Evolutionary conservation across 352 stramenopile genomes (phyloP).

Genomic region (Globisporangium emineosum): DNA sequence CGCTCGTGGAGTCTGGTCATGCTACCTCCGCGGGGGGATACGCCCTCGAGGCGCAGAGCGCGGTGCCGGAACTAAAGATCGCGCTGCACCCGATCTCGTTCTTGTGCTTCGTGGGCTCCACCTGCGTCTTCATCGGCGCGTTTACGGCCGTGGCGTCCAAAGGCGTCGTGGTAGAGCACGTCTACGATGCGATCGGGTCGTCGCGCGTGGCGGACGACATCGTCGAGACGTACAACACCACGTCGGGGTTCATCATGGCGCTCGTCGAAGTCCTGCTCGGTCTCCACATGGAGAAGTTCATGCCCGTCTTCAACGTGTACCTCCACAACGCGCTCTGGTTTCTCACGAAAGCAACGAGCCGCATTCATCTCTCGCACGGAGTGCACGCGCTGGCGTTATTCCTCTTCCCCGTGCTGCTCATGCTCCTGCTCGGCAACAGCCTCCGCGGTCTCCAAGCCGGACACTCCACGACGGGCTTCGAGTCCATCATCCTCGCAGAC

Average conservation of each 20-base stretch:
- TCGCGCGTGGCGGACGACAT: neutral
- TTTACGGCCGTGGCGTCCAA: neutral
- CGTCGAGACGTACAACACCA: neutral
- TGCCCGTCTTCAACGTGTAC: neutral
- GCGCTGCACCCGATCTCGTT: neutral
- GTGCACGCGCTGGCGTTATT: neutral
- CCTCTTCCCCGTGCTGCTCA: neutral
- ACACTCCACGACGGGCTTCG: neutral
- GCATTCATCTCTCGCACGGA: neutral
- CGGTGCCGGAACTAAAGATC: neutral
- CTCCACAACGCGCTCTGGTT: neutral
- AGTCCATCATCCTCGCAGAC: neutral
- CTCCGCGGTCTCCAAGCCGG: neutral
- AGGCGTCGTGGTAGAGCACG: neutral
- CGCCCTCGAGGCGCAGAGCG: neutral
- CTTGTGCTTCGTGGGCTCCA: neutral
- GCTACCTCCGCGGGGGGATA: neutral
- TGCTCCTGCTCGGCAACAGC: neutral
- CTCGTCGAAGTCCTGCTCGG: neutral
- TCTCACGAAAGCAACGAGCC: neutral
- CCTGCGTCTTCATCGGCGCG: neutral
- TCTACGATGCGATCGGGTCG: neutral
- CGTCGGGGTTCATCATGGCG: neutral
- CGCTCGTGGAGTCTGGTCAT: neutral
- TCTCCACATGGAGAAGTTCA: neutral